Percentiles rank a stretch among this genome's conserved stretches.
These are phyloP conservation scores for Mycena sp. DNA, from an alignment of 1,284 basidiomycete species.

Conservation along the genomic window DNA sequence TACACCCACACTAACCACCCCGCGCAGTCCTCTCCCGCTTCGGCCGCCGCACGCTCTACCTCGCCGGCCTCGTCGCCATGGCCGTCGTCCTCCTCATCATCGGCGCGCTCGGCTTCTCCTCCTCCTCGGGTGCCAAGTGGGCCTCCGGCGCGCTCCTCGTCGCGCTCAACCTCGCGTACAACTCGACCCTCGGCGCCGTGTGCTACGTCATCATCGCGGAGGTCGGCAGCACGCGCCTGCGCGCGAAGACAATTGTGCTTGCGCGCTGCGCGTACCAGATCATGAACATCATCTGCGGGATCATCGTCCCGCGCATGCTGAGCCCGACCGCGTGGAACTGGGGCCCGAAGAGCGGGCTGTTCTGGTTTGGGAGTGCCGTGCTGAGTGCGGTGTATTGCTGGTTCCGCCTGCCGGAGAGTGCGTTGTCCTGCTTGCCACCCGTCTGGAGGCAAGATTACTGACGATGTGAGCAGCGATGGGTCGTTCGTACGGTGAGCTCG, in stretches of 20 bases:
- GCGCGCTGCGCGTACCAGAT: constrained; percentile 53
- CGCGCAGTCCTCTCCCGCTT: constrained; percentile 10
- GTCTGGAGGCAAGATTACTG: neutral
- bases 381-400: constrained; percentile 38
- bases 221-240: constrained; percentile 47
- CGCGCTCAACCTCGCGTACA: constrained; percentile 46
- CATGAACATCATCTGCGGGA: constrained; percentile 49
- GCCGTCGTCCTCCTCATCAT: constrained; percentile 52
- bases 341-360: constrained; percentile 47
- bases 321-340: constrained; percentile 49
- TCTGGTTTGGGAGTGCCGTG: constrained; percentile 44
- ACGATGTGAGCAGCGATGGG: constrained; percentile 5
- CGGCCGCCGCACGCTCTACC: constrained; percentile 38
- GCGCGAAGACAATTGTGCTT: constrained; percentile 60
- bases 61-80: constrained; percentile 51
- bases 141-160: constrained; percentile 46
- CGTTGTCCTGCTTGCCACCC: neutral
- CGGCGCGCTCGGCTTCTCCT: constrained; percentile 51
- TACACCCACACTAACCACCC: neutral
- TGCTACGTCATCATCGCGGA: constrained; percentile 52
- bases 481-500: constrained; percentile 29
- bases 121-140: constrained; percentile 31
- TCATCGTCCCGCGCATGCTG: constrained; percentile 53
- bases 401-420: constrained; percentile 32
- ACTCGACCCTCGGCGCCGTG: constrained; percentile 47